Base-by-base conservation (phyloP, 2,329 filamentous ascomycete species). In the Aulographum hederae region DNA sequence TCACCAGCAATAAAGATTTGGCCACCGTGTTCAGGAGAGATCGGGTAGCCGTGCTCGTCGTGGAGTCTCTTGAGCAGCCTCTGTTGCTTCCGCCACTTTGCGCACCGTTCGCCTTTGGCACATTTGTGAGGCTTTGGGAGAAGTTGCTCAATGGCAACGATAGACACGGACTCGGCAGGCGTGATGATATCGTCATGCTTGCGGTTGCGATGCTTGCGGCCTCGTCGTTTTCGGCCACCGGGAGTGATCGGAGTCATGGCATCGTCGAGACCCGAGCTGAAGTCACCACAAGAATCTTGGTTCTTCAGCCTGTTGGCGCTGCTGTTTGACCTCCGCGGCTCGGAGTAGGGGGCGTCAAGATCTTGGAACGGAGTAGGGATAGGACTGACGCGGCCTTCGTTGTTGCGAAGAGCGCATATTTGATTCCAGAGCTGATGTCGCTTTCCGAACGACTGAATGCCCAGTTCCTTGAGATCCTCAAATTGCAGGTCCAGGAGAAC, bases 401-500 rank as follows among this genome's bases (percentile, higher is more conserved):
- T 52, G 23, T 56, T 58, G 31, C 73, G 67, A 34, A 89, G 63
- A 18, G 65, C 57, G 48, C 78, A 73, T 37, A 89, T 80, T 48
- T 84, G 73, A 43, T 76, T 73, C 80, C 80, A 89, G 11, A 86
- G 59, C 45, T 73, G 73, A 42, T 78, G 81, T 37, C 80, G 65
- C 43, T 85, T 77, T 27, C 80, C 80, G 46, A 89, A 86, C 2
- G 80, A 86, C 37, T 68, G 63, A 34, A 89, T 86, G 41, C 75
- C 74, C 13, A 89, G 65, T 53, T 89, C 80, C 50, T 77, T 77
- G 34, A 89, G 58, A 44, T 89, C 85, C 39, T 92, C 82, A 42
- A 86, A 85, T 47, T 92, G 84, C 27, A 98, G 60, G n/a, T 86
- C 84, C 32, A 92, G 73, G 14, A 95, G 60, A 34, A 95, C 80